phyloP scores from a whole-genome alignment of 176 grass and related monocot genomes.

The Avena atlantica region DNA sequence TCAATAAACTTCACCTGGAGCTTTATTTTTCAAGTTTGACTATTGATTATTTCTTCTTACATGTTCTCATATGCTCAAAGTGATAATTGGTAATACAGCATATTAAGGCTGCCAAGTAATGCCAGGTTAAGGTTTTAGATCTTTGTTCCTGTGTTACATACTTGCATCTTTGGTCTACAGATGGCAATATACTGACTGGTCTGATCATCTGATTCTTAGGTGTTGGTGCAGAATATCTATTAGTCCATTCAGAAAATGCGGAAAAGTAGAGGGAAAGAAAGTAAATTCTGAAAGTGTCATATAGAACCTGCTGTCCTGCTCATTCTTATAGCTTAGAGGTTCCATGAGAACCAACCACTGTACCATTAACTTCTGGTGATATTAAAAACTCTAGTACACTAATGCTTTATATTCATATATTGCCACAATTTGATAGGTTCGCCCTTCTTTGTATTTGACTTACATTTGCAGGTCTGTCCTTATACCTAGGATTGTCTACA shows the following conservation, averaged over 20 bases:
- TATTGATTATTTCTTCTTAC: neutral
- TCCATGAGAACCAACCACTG: neutral
- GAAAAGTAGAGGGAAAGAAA: neutral
- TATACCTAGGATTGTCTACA: neutral
- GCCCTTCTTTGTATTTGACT: neutral
- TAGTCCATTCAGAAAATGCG: neutral
- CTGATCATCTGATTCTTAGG: neutral
- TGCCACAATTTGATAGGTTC: constrained; percentile 10
- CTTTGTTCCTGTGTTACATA: constrained; percentile 17
- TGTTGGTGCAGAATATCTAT: neutral
- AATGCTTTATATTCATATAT: neutral
- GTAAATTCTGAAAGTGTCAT: constrained; percentile 11
- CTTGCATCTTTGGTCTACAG: neutral
- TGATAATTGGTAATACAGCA: neutral
- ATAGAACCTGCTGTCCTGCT: neutral
- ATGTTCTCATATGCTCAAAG: constrained; percentile 18
- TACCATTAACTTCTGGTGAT: constrained; percentile 1
- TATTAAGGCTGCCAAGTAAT: constrained; percentile 12
- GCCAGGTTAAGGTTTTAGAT: neutral
- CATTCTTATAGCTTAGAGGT: constrained; percentile 30
- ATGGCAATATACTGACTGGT: neutral
- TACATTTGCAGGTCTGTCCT: neutral
- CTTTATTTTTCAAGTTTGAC: constrained; percentile 10
- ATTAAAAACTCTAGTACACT: neutral
- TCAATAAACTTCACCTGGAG: neutral